These are phyloP conservation scores for Camellia granthamiana DNA, from an alignment of 148 eudicot species.

Conservation along the genomic window DNA sequence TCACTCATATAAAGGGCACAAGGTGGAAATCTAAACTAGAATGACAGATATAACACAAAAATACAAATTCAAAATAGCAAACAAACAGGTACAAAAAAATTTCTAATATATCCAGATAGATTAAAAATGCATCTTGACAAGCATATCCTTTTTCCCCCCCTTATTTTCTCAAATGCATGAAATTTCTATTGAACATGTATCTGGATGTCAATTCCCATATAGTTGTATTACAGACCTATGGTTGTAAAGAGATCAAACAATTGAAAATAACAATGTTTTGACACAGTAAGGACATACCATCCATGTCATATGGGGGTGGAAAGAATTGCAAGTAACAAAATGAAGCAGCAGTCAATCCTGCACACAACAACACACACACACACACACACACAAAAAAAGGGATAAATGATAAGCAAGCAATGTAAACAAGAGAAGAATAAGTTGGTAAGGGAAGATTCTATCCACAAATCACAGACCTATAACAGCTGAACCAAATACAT, in stretches of 20 bases:
- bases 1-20: too few species aligned
- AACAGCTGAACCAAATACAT: conserved; percentile 83
- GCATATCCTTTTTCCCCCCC: not conserved
- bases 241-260: not conserved
- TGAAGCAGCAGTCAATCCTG: conserved; percentile 70
- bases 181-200: conserved; percentile 2
- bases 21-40: too few species aligned
- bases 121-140: not conserved
- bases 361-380: not conserved
- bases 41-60: too few species aligned
- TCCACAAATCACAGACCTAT: conserved; percentile 49
- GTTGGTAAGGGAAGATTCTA: not conserved
- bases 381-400: not conserved
- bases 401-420: conserved; percentile 6
- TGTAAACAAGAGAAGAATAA: not conserved
- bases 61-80: too few species aligned
- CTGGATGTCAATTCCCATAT: not conserved
- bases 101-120: not conserved
- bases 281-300: conserved; percentile 47
- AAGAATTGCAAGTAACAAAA: conserved; percentile 97
- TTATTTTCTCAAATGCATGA: not conserved
- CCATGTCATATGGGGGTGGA: conserved; percentile 78
- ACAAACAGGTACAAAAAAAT: not conserved
- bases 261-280: not conserved
- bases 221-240: not conserved